These are phyloP conservation scores for Crassisporium funariophilum DNA, from an alignment of 768 basidiomycete genomes.

Conservation along the genomic window DNA sequence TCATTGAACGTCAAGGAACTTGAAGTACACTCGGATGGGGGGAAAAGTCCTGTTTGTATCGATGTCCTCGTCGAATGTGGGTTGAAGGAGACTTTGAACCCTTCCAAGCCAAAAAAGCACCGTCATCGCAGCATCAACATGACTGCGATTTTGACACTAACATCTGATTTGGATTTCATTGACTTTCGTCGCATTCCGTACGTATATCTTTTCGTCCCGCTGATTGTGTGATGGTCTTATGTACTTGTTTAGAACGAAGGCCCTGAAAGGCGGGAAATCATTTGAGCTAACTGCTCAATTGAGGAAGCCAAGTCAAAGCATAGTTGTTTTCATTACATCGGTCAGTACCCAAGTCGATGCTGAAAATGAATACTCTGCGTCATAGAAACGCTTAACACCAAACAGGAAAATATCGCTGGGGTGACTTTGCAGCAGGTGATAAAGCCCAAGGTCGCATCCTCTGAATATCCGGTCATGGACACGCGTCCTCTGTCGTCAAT, in stretches of 20 bases:
- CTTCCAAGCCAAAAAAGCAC: slow-evolving; percentile 44
- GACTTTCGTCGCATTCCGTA: slow-evolving; percentile 83
- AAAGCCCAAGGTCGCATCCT: slow-evolving; percentile 55
- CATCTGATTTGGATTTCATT: slow-evolving; percentile 73
- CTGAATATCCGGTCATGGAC: slow-evolving; percentile 65
- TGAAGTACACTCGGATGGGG: slow-evolving; percentile 42
- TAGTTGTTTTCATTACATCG: slow-evolving; percentile 61
- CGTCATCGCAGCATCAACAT: slow-evolving; percentile 46
- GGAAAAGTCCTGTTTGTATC: slow-evolving; percentile 55
- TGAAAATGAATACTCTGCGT: not conserved
- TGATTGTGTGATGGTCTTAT: slow-evolving; percentile 2
- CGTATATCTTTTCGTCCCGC: slow-evolving; percentile 15
- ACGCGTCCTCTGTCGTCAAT: slow-evolving; percentile 69
- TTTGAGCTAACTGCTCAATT: slow-evolving; percentile 64
- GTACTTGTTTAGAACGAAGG: slow-evolving; percentile 57
- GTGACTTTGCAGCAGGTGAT: slow-evolving; percentile 52
- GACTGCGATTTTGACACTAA: slow-evolving; percentile 73
- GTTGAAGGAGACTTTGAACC: slow-evolving; percentile 34
- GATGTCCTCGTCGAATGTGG: slow-evolving; percentile 62
- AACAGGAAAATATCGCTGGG: slow-evolving; percentile 77
- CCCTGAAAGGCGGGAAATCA: slow-evolving; percentile 56
- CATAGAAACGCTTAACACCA: not conserved
- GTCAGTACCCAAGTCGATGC: slow-evolving; percentile 37
- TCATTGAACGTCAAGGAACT: slow-evolving; percentile 52
- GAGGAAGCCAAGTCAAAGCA: slow-evolving; percentile 73